A percentile compares a stretch with the other conserved stretches of the same genome.
These are phyloP conservation scores for Mortierella hygrophila DNA, from an alignment of 192 early-diverging fungal genomes.

Conservation along the genomic window DNA sequence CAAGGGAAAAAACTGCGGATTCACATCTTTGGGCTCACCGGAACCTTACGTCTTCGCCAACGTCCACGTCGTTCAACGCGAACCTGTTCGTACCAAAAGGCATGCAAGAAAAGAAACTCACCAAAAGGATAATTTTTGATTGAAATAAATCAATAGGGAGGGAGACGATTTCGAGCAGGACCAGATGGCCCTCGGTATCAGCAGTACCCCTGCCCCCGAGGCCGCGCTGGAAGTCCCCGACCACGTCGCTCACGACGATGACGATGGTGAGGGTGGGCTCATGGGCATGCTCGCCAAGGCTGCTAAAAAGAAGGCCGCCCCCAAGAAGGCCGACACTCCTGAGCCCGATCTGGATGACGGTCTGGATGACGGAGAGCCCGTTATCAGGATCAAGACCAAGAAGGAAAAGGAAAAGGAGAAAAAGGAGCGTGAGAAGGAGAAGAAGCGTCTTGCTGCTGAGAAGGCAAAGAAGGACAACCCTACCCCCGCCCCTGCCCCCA, in stretches of 20 bases:
- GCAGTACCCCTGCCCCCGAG: slow-evolving; percentile 21
- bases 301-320: slow-evolving; percentile 59
- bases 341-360: slow-evolving; percentile 56
- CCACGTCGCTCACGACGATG: slow-evolving; percentile 57
- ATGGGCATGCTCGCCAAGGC: slow-evolving; percentile 66
- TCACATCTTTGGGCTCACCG: neutral
- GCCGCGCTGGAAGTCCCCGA: slow-evolving; percentile 19
- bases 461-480: slow-evolving; percentile 60
- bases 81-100: neutral
- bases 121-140: neutral
- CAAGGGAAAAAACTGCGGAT: neutral
- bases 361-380: slow-evolving; percentile 55
- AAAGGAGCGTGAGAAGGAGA: slow-evolving; percentile 80
- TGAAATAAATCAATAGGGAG: slow-evolving; percentile 54
- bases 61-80: neutral
- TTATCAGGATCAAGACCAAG: slow-evolving; percentile 78
- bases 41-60: neutral
- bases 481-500: slow-evolving; percentile 20
- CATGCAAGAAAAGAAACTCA: neutral
- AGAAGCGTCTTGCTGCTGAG: slow-evolving; percentile 62
- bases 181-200: slow-evolving; percentile 53
- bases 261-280: slow-evolving; percentile 78
- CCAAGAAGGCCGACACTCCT: slow-evolving; percentile 57
- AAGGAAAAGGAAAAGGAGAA: slow-evolving; percentile 91
- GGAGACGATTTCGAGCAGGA: slow-evolving; percentile 69